Evolutionary conservation across 768 basidiomycete genomes (phyloP), one percentile per base, ranked within the genome.

Genomic region (Lactifluus pinguis): DNA sequence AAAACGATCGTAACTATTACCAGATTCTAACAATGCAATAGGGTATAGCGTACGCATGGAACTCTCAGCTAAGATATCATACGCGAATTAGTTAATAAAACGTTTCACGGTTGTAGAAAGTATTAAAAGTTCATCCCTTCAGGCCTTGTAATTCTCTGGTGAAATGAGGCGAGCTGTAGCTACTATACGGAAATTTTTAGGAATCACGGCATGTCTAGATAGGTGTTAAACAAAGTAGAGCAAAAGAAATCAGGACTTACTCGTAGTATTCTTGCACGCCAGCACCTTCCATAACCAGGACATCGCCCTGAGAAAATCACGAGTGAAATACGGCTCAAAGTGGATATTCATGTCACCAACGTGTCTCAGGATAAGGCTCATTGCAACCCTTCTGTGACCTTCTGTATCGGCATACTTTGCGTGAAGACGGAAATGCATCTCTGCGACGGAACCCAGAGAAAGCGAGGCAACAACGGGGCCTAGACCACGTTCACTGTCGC

Each of bases 221-320:
- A 42, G 41, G 17, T 42, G 60, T 59, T 57, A 61, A 61, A 54
- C 8, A 59, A n/a, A 8, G 36, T 60, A 8, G 57, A 30, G 49
- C 11, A 60, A 32, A 36, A 25, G 25, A 21, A 14, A 49, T 17
- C 30, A 47, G 55, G 29, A 66, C 84, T 71, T 68, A 87, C 86
- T 91, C 85, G 58, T 91, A 91, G 68, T 73, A 78, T 51, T 81
- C 74, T 67, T 91, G 89, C 9, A 91, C 78, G 4, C 71, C 79
- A 5, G 76, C 73, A 6, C 89, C 87, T 39, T 89, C 83, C 89
- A 90, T 91, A 10, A 90, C 80, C 53, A 91, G 71, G 17, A 90
- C 76, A 65, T 91, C 89, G 3, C 89, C 89, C 87, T 90, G 66
- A 4, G 51, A 9, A 25, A 17, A 48, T 32, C n/a, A 52, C 60